These are phyloP conservation scores for Phialophora expanda DNA, from an alignment of 2,329 filamentous ascomycete species.

Conservation along the genomic window DNA sequence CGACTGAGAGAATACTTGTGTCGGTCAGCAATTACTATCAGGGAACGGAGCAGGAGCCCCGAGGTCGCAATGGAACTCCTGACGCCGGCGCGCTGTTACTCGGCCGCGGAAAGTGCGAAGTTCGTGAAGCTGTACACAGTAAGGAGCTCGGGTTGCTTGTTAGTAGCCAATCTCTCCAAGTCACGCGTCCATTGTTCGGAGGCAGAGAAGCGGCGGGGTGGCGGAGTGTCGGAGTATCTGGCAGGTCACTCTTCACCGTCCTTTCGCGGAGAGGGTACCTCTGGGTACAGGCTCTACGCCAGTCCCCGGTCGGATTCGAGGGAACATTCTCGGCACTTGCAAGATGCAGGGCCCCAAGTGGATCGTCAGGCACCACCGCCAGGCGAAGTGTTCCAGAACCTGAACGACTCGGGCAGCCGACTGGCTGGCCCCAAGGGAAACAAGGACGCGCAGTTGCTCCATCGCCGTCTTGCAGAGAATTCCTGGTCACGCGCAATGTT, in stretches of 20 bases:
- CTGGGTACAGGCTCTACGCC: neutral
- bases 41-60: neutral
- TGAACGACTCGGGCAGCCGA: neutral
- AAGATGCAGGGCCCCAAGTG: slow-evolving; percentile 14
- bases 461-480: neutral
- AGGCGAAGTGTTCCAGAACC: slow-evolving; percentile 8
- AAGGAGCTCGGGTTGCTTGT: neutral
- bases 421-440: neutral
- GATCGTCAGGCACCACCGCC: slow-evolving; percentile 11
- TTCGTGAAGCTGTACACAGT: slow-evolving; percentile 1
- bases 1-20: neutral
- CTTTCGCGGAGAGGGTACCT: neutral
- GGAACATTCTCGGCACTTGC: neutral
- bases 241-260: neutral
- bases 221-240: neutral
- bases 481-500: slow-evolving; percentile 9
- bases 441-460: neutral
- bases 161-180: slow-evolving; percentile 3
- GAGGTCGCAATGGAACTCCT: neutral
- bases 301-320: neutral
- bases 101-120: neutral
- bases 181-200: slow-evolving; percentile 5
- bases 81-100: neutral
- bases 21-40: neutral
- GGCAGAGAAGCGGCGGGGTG: neutral